phyloP scores from a whole-genome alignment of 2,329 filamentous ascomycete species.

The Aspergillus novoparasiticus region DNA sequence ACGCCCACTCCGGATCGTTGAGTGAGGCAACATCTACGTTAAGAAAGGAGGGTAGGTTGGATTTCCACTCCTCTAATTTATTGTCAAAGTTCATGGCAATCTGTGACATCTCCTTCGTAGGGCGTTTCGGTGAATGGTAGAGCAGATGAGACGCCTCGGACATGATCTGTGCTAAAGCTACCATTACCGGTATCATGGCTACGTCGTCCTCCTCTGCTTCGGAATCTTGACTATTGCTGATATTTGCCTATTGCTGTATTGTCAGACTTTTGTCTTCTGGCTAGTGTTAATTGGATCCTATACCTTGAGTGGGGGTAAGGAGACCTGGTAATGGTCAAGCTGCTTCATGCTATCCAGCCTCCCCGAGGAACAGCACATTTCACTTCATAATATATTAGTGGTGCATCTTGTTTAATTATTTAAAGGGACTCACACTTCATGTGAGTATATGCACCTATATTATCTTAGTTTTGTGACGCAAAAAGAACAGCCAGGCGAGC shows the following conservation, averaged over 20 bases:
- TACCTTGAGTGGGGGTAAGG: constrained; percentile 23
- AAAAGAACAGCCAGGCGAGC: not conserved
- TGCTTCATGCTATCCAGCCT: constrained; percentile 33
- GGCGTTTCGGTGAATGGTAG: constrained; percentile 25
- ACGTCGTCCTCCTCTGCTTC: constrained; percentile 27
- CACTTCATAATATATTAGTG: constrained; percentile 17
- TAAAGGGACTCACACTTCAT: constrained; percentile 20
- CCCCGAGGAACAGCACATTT: constrained; percentile 35
- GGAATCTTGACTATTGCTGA: constrained; percentile 11
- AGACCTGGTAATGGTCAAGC: constrained; percentile 28
- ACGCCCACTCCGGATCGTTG: constrained; percentile 33
- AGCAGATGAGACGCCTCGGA: constrained; percentile 31
- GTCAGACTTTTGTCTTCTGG: not conserved
- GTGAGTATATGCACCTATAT: constrained; percentile 23
- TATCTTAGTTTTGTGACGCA: constrained; percentile 1
- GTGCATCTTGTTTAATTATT: not conserved
- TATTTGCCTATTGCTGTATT: constrained; percentile 1
- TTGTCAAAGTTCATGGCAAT: constrained; percentile 25
- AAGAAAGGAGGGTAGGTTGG: constrained; percentile 21
- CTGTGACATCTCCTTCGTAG: constrained; percentile 23
- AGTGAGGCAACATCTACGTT: constrained; percentile 24
- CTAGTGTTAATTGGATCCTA: not conserved
- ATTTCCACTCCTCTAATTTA: constrained; percentile 25
- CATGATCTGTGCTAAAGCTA: constrained; percentile 29
- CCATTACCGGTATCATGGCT: constrained; percentile 30